Conservation (phyloP, 116 monocot genomes). For the Dioscorea cayenensis region DNA sequence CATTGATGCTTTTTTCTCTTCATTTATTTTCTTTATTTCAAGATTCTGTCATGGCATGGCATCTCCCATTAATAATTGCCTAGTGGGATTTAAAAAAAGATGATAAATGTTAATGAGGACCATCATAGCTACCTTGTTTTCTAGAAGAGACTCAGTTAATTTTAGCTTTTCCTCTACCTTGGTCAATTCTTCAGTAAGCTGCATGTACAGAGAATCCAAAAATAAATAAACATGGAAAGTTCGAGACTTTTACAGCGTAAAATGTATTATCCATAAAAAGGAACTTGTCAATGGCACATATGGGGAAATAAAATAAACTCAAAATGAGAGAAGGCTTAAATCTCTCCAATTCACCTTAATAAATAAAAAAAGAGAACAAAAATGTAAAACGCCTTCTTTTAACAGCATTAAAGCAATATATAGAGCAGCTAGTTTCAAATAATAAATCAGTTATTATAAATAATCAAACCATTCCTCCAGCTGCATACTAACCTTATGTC, state of each 20-base stretch:
- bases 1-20: slow-evolving; percentile 93
- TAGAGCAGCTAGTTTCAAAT: too few relatives aligned
- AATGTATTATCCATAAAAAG: too few relatives aligned
- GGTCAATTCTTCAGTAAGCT: slow-evolving; percentile 77
- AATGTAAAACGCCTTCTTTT: neutral
- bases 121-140: slow-evolving; percentile 48
- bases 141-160: slow-evolving; percentile 72
- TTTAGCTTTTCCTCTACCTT: slow-evolving; percentile 78
- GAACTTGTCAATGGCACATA: neutral
- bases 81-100: neutral
- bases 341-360: too few relatives aligned
- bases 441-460: too few relatives aligned
- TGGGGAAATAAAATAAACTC: too few relatives aligned
- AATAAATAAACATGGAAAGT: neutral
- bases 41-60: slow-evolving; percentile 57
- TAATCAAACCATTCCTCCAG: too few relatives aligned
- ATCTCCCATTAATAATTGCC: neutral
- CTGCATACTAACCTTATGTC: too few relatives aligned
- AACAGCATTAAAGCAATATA: neutral
- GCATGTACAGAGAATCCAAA: neutral
- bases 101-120: neutral
- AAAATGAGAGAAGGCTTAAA: too few relatives aligned
- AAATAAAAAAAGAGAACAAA: neutral
- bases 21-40: slow-evolving; percentile 87
- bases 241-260: too few relatives aligned